Percentiles rank a stretch among this genome's conserved stretches.
phyloP scores from a whole-genome alignment of 768 basidiomycete species.

The Serendipita sp. region DNA sequence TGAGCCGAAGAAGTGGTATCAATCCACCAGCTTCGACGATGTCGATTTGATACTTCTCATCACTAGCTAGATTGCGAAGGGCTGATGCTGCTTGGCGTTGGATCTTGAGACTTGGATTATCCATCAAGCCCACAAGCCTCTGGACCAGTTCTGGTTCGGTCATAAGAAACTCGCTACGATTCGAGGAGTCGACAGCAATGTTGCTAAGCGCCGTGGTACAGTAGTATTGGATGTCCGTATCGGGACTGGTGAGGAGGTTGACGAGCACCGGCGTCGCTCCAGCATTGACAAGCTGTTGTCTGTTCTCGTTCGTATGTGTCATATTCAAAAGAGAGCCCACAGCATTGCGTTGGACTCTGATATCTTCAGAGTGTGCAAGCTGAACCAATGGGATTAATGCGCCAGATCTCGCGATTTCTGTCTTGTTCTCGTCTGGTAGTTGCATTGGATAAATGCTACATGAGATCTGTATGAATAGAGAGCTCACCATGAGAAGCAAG shows the following conservation, averaged over 20 bases:
- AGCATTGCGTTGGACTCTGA: constrained; percentile 97
- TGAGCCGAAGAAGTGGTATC: constrained; percentile 75
- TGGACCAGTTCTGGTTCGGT: constrained; percentile 88
- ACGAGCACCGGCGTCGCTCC: constrained; percentile 97
- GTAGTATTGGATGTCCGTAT: constrained; percentile 99
- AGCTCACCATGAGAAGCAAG: constrained; percentile 86
- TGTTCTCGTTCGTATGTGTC: constrained; percentile 99
- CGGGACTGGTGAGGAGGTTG: constrained; percentile 79
- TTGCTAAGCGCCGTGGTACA: constrained; percentile 97
- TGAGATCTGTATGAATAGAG: constrained; percentile 7
- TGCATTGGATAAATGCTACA: constrained; percentile 6
- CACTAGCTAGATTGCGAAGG: constrained; percentile 88
- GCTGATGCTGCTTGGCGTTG: constrained; percentile 97
- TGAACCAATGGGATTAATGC: constrained; percentile 94
- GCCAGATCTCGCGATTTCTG: constrained; percentile 97
- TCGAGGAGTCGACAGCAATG: constrained; percentile 88
- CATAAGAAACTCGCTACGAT: constrained; percentile 86
- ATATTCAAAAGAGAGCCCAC: constrained; percentile 96
- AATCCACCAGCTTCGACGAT: constrained; percentile 94
- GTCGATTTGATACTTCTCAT: constrained; percentile 97
- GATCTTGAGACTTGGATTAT: constrained; percentile 90
- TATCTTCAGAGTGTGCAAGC: constrained; percentile 92
- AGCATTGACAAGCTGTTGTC: constrained; percentile 94
- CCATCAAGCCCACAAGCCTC: constrained; percentile 90
- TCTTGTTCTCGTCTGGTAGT: constrained; percentile 88